A percentile compares a stretch with the other conserved stretches of the same genome.
phyloP scores from a whole-genome alignment of 2,329 filamentous ascomycete genomes.

The Leptographium galeiforme region DNA sequence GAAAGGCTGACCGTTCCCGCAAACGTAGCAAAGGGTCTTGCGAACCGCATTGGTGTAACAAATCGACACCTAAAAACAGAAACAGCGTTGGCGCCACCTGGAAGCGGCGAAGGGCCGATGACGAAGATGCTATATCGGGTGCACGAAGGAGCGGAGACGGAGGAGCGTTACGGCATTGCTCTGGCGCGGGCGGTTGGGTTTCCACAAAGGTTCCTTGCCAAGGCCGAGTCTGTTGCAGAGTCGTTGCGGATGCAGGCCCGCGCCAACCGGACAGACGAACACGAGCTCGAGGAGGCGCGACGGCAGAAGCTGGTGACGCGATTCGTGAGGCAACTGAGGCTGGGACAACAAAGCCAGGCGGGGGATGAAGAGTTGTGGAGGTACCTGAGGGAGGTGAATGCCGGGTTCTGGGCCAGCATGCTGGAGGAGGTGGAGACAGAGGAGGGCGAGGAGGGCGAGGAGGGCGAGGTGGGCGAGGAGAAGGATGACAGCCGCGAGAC shows the following conservation, averaged over 20 bases:
- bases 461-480: neutral
- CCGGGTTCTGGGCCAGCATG: conserved; percentile 64
- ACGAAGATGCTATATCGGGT: conserved; percentile 88
- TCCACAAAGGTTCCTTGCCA: conserved; percentile 51
- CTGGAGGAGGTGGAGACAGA: conserved; percentile 29
- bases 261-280: conserved; percentile 27
- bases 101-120: conserved; percentile 31
- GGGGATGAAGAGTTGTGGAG: conserved; percentile 45
- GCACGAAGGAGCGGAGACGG: conserved; percentile 53
- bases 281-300: conserved; percentile 20
- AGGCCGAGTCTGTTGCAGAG: conserved; percentile 53
- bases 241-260: conserved; percentile 44
- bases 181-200: conserved; percentile 65
- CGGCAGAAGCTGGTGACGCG: conserved; percentile 65
- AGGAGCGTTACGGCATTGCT: conserved; percentile 71
- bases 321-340: conserved; percentile 44
- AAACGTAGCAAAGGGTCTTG: conserved; percentile 49
- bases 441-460: neutral
- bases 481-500: neutral
- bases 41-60: conserved; percentile 62
- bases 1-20: neutral
- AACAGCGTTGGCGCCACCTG: conserved; percentile 24
- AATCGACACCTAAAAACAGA: conserved; percentile 72
- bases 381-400: conserved; percentile 56
- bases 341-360: conserved; percentile 42